Evolutionary conservation across 495 filamentous ascomycete genomes (phyloP), one percentile per base, ranked within the genome.

Genomic region (Talaromyces adpressus): DNA sequence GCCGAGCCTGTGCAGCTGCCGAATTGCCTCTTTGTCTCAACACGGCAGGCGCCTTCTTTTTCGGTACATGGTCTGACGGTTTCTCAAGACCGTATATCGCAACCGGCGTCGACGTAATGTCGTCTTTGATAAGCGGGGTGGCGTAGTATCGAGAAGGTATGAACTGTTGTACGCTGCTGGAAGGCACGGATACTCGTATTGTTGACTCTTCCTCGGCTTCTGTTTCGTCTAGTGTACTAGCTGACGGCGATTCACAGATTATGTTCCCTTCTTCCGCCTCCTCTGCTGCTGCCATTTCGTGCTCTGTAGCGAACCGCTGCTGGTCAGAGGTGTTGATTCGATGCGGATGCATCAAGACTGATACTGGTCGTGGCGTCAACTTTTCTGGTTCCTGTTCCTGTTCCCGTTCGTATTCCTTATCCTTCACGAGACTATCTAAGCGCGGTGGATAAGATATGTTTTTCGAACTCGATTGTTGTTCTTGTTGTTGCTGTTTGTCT

Each of bases 21-120:
- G 27, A 12, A 30, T 20, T 47, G 27, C 14, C 32, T 30, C 8
- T 29, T 6, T 39, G 29, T 23, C 29, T 51, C 23, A 62, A 36
- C n/a, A 23, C 45, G 18, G 45, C n/a, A 62, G 41, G 16, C 8
- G 14, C n/a, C 27, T 47, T 23, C 23, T 47, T 23, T 32, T 20
- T 30, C 14, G 22, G 45, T 16, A 20, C n/a, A 34, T 52, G 45
- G 2, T 36, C 60, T 5, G 60, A 53, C 14, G 60, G 73, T 61
- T 75, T 68, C 49, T 79, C 76, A 25, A 75, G 64, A 62, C 77
- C 77, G 58, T 79, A 79, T 57, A 74, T 32, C 36, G 75, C 66
- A 0, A 78, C 61, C 2, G 77, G 77, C 14, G 73, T 79, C 47
- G 73, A 72, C 8, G 71, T 69, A 9, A 70, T 67, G 16, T 65